phyloP scores from a whole-genome alignment of 2,329 filamentous ascomycete species.

The Myriosclerotinia duriaeana region DNA sequence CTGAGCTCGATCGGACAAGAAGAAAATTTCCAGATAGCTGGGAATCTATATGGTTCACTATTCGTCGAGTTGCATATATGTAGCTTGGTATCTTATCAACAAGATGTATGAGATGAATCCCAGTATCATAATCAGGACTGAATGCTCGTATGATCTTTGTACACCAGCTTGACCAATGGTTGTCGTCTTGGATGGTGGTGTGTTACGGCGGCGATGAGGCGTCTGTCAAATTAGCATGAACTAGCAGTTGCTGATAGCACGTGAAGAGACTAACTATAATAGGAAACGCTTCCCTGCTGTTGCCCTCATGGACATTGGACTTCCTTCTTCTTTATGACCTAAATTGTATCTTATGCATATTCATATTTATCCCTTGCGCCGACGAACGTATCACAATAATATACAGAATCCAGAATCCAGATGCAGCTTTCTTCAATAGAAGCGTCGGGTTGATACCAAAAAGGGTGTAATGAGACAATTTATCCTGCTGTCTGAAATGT shows the following conservation, averaged over 20 bases:
- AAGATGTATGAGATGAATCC: neutral
- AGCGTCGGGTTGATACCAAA: slow-evolving; percentile 1
- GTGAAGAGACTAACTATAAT: slow-evolving; percentile 3
- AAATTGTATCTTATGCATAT: neutral
- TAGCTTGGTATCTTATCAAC: neutral
- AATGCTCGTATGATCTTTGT: neutral
- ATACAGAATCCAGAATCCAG: slow-evolving; percentile 9
- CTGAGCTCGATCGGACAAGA: neutral
- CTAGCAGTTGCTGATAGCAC: slow-evolving; percentile 3
- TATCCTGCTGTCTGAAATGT: neutral
- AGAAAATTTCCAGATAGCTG: slow-evolving; percentile 10
- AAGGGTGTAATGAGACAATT: slow-evolving; percentile 13
- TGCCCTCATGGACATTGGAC: neutral
- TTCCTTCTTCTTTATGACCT: neutral
- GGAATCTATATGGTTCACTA: neutral
- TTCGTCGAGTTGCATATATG: neutral
- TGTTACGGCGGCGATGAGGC: slow-evolving; percentile 10
- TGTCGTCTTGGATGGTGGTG: neutral
- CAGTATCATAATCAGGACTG: neutral
- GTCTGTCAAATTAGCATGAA: slow-evolving; percentile 7
- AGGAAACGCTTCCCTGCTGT: neutral
- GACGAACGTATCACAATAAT: slow-evolving; percentile 14
- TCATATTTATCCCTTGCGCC: slow-evolving; percentile 8
- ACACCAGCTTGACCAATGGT: neutral
- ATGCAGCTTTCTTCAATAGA: slow-evolving; percentile 2